These are phyloP conservation scores for Didymella segeticola DNA, from an alignment of 2,329 filamentous ascomycete genomes.

Conservation along the genomic window DNA sequence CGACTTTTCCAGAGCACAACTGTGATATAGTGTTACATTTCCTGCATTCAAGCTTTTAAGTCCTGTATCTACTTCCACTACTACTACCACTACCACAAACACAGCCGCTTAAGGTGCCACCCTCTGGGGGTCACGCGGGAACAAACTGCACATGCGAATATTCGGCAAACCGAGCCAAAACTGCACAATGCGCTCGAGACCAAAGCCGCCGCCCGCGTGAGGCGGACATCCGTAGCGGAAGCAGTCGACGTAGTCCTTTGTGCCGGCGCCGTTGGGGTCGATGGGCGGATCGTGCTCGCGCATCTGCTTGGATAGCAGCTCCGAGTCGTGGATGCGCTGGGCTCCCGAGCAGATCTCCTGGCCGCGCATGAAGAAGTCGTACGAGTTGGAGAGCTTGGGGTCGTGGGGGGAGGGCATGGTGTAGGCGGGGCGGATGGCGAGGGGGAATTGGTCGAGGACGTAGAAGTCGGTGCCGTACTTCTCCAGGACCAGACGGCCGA, in stretches of 20 bases:
- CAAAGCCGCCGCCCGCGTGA: constrained; percentile 70
- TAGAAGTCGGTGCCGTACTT: constrained; percentile 98
- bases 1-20: no score
- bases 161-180: constrained; percentile 71
- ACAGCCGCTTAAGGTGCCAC: constrained; percentile 50
- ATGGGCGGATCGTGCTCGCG: constrained; percentile 62
- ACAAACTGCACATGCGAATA: constrained; percentile 66
- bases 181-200: constrained; percentile 71
- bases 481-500: constrained; percentile 82
- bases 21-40: not conserved
- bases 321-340: constrained; percentile 70
- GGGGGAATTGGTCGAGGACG: constrained; percentile 94
- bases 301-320: constrained; percentile 65
- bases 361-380: constrained; percentile 75
- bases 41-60: not conserved
- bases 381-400: constrained; percentile 64
- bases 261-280: constrained; percentile 64
- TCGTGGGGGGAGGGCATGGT: constrained; percentile 70
- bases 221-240: constrained; percentile 70
- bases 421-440: constrained; percentile 88
- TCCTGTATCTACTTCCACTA: not conserved
- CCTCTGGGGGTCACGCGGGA: constrained; percentile 69
- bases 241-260: constrained; percentile 68
- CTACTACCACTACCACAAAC: not conserved
- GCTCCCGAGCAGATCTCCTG: constrained; percentile 73